Evolutionary conservation across 1,284 basidiomycete genomes (phyloP).

Genomic region (Rhodotorula mucilaginosa): DNA sequence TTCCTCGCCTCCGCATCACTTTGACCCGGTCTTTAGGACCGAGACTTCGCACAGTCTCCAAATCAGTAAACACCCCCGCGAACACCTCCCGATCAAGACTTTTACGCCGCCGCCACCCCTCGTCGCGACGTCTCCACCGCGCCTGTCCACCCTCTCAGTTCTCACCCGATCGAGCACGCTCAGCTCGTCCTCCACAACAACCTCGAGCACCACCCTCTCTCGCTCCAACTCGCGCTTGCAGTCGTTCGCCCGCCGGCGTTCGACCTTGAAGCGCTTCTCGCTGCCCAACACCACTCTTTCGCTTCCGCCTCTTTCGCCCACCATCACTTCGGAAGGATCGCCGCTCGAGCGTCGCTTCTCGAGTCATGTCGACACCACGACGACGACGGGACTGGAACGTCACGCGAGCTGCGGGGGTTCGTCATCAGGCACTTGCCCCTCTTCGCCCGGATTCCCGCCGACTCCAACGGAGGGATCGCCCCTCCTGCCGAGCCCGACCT

Average conservation of each 20-base stretch:
- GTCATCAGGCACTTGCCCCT: not conserved
- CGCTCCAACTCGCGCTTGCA: slow-evolving; percentile 3
- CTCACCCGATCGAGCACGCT: slow-evolving; percentile 3
- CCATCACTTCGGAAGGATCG: not conserved
- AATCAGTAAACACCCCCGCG: fast-evolving
- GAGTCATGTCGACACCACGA: not conserved
- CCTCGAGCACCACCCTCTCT: too few species aligned
- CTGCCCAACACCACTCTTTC: not conserved
- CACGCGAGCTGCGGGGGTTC: not conserved
- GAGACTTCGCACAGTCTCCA: not conserved
- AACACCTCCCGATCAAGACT: slow-evolving; percentile 14
- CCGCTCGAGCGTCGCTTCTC: not conserved
- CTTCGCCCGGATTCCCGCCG: not conserved
- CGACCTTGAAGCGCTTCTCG: slow-evolving; percentile 7
- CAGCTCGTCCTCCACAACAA: not conserved
- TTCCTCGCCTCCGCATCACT: not conserved
- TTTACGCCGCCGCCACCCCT: slow-evolving; percentile 15
- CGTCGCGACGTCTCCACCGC: not conserved
- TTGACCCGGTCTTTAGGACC: not conserved
- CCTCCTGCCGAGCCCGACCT: not conserved
- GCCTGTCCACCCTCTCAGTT: not conserved
- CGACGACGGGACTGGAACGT: not conserved
- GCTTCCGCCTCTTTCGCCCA: not conserved
- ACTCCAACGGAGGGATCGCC: not conserved
- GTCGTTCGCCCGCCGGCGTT: slow-evolving; percentile 1